Conservation (phyloP, 345 rosid genomes). For the Citrus sinensis region DVS_A1.0 CM039165.1:33063001-33063500, state of each 20-base stretch:
- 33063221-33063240: background rate
- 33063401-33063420: background rate
- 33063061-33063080: conserved; percentile 10
- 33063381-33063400: background rate
- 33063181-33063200: conserved; percentile 26
- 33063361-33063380: background rate
- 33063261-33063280: background rate
- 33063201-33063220: conserved; percentile 1
- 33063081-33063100: background rate
- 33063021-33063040: conserved; percentile 61
- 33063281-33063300: background rate
- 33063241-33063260: background rate
- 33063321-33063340: background rate
- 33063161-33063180: conserved; percentile 93
- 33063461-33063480: background rate
- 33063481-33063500: background rate
- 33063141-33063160: conserved; percentile 87
- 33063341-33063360: background rate
- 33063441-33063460: background rate
- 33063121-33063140: conserved; percentile 88
- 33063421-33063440: background rate
- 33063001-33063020: conserved; percentile 85
- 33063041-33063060: background rate
- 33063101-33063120: conserved; percentile 5
- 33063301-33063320: background rate